Percentiles rank a stretch among this genome's conserved stretches.
Conservation (phyloP, 352 stramenopile species). For the Pythium rishiriense region DNA sequence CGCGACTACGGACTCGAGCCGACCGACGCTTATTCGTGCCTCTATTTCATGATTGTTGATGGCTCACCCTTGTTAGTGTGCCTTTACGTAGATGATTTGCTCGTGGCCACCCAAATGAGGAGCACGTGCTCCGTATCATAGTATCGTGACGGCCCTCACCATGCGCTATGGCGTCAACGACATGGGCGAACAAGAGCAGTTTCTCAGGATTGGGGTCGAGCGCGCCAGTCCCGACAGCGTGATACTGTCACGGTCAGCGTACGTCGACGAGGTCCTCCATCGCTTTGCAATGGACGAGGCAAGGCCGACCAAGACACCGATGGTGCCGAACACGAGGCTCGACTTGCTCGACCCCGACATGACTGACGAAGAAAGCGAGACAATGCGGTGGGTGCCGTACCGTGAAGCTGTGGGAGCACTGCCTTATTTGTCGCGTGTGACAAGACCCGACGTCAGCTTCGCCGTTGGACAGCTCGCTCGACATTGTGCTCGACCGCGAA, state of each 20-base stretch:
- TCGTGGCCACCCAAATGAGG: conserved; percentile 4
- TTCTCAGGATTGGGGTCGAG: conserved; percentile 15
- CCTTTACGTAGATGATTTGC: conserved; percentile 36
- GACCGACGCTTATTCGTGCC: conserved; percentile 25
- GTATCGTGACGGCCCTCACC: conserved; percentile 1
- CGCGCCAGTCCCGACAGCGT: neutral
- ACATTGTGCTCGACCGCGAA: conserved; percentile 7
- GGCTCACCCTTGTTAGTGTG: conserved; percentile 23
- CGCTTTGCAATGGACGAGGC: conserved; percentile 9
- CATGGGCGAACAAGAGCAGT: conserved; percentile 1
- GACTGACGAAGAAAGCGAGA: neutral
- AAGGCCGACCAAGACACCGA: neutral
- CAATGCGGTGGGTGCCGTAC: conserved; percentile 13
- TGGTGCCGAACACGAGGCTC: conserved; percentile 18
- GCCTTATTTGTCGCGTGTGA: conserved; percentile 11
- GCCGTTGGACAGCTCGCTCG: conserved; percentile 8
- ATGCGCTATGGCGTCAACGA: conserved; percentile 7
- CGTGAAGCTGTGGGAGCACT: conserved; percentile 12
- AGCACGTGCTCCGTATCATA: neutral
- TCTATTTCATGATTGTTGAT: conserved; percentile 16
- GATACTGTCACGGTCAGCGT: neutral
- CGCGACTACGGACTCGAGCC: neutral
- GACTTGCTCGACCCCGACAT: neutral
- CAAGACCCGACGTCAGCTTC: conserved; percentile 12
- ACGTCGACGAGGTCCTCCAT: conserved; percentile 11